These are phyloP conservation scores for Trifolium subterraneum DNA, from an alignment of 306 rosid species.

Conservation along the genomic window DNA sequence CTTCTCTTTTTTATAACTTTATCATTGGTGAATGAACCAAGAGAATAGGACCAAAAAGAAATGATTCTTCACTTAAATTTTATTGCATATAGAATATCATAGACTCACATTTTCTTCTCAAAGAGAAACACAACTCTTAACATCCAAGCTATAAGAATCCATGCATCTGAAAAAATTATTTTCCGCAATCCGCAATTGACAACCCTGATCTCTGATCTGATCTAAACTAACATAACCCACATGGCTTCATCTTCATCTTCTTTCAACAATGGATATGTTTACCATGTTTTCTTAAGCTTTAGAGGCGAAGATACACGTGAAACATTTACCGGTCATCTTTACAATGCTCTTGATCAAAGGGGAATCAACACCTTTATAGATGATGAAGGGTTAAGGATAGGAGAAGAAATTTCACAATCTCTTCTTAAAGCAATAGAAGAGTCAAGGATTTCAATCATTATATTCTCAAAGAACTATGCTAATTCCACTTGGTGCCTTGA, in stretches of 20 bases:
- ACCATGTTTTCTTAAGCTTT: conserved; percentile 47
- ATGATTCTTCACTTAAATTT: conserved; percentile 10
- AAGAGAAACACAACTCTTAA: neutral
- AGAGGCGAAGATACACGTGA: conserved; percentile 40
- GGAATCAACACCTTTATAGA: conserved; percentile 49
- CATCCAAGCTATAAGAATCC: neutral
- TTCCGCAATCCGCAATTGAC: neutral
- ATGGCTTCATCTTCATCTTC: conserved; percentile 32
- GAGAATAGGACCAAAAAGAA: neutral
- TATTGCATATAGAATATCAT: neutral
- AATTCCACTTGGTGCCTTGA: conserved; percentile 41
- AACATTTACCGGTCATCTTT: conserved; percentile 38
- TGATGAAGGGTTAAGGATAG: conserved; percentile 39
- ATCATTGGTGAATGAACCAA: neutral
- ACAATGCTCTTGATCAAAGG: conserved; percentile 44
- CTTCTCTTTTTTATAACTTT: neutral
- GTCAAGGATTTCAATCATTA: conserved; percentile 42
- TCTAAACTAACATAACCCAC: neutral
- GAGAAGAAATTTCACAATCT: conserved; percentile 46
- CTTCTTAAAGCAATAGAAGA: conserved; percentile 45
- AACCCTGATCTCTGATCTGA: neutral
- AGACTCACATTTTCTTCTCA: neutral
- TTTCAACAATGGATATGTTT: conserved; percentile 31
- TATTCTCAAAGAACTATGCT: conserved; percentile 45
- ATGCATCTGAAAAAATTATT: neutral